phyloP scores from a whole-genome alignment of 768 basidiomycete species.

The Rhizopogon vinicolor region DNA sequence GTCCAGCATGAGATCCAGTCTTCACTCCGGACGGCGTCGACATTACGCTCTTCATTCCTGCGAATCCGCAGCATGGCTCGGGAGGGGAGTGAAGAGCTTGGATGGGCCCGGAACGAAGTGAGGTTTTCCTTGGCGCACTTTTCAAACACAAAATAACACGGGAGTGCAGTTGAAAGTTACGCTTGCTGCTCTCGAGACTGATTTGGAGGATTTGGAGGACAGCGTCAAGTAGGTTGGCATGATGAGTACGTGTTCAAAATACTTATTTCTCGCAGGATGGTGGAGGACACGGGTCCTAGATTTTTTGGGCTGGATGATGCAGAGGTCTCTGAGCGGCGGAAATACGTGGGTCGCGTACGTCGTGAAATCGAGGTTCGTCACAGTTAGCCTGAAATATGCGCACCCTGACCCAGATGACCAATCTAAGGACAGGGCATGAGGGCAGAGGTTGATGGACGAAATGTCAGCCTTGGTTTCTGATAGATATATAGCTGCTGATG shows the following conservation, averaged over 20 bases:
- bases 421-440: conserved; percentile 71
- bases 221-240: conserved; percentile 67
- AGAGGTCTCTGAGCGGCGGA: conserved; percentile 72
- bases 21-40: conserved; percentile 65
- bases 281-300: conserved; percentile 80
- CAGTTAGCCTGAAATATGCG: conserved; percentile 3
- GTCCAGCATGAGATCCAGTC: conserved; percentile 80
- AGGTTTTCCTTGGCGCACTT: conserved; percentile 9
- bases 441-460: conserved; percentile 42
- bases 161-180: conserved; percentile 63
- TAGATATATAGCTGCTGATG: neutral
- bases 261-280: conserved; percentile 50
- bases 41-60: conserved; percentile 69
- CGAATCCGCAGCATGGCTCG: conserved; percentile 74
- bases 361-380: conserved; percentile 72
- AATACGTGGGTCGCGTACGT: conserved; percentile 72
- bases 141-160: neutral
- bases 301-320: conserved; percentile 76
- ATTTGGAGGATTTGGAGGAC: conserved; percentile 91
- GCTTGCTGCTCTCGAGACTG: conserved; percentile 74
- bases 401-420: conserved; percentile 15
- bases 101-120: conserved; percentile 78
- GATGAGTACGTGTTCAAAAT: neutral
- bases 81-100: conserved; percentile 74
- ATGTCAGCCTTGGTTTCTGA: neutral